These are phyloP conservation scores for Ogataea paraovalis DNA, from an alignment of 805 yeast genomes.

Conservation along the genomic window DNA sequence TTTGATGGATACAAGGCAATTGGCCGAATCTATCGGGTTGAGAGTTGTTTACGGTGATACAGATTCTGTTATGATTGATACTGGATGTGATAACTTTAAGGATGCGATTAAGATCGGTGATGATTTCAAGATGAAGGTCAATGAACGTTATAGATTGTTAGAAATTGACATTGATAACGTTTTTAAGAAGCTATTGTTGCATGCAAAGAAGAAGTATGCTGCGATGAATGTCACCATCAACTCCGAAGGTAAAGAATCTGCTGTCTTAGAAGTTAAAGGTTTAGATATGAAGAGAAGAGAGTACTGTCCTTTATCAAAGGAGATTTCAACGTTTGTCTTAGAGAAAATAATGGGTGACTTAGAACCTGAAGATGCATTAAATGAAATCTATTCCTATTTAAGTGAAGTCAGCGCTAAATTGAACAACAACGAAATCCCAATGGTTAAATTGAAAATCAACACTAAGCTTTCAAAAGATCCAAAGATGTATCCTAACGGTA, in stretches of 20 bases:
- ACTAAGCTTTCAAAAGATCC: constrained; percentile 92
- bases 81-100: constrained; percentile 61
- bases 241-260: constrained; percentile 48
- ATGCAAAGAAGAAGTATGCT: constrained; percentile 97
- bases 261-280: constrained; percentile 85
- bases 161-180: constrained; percentile 96
- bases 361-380: constrained; percentile 74
- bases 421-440: constrained; percentile 55
- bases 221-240: constrained; percentile 62
- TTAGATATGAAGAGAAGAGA: constrained; percentile 97
- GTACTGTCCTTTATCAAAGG: constrained; percentile 88
- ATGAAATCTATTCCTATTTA: constrained; percentile 67
- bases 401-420: constrained; percentile 56
- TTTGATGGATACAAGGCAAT: constrained; percentile 84
- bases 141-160: constrained; percentile 78
- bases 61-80: constrained; percentile 97
- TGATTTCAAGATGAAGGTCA: constrained; percentile 78
- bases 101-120: constrained; percentile 84
- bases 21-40: constrained; percentile 81
- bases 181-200: constrained; percentile 76
- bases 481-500: constrained; percentile 72
- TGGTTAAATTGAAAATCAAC: constrained; percentile 71
- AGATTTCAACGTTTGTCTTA: constrained; percentile 72
- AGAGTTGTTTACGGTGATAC: constrained; percentile 97
- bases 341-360: constrained; percentile 64